Percentiles rank a stretch among this genome's conserved stretches.
These are phyloP conservation scores for Cercospora berteroae DNA, from an alignment of 2,329 filamentous ascomycete genomes.

Conservation along the genomic window DNA sequence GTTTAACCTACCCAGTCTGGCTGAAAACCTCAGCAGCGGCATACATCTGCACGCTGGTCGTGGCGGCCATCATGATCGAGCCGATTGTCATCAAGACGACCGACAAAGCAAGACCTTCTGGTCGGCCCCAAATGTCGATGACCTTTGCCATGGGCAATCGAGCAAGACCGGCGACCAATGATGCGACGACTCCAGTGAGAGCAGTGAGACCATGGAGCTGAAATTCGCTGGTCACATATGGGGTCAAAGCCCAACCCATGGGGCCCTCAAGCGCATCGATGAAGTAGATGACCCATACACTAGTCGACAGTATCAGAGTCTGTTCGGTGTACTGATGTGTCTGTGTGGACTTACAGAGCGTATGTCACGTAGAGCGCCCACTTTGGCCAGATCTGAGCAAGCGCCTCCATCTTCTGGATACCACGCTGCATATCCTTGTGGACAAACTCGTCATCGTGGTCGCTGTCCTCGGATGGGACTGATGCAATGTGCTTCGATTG, in stretches of 20 bases:
- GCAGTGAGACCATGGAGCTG: constrained; percentile 38
- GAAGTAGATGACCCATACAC: constrained; percentile 51
- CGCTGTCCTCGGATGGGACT: constrained; percentile 17
- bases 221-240: constrained; percentile 44
- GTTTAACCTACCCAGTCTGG: constrained; percentile 18
- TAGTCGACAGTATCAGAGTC: constrained; percentile 20
- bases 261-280: constrained; percentile 47
- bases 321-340: not conserved
- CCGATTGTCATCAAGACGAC: constrained; percentile 29
- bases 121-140: constrained; percentile 44
- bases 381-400: constrained; percentile 23
- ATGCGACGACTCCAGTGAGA: constrained; percentile 39
- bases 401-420: constrained; percentile 23
- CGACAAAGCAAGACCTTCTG: constrained; percentile 42
- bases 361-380: constrained; percentile 20
- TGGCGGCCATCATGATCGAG: constrained; percentile 34
- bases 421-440: constrained; percentile 23
- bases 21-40: constrained; percentile 35
- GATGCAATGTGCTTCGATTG: constrained; percentile 18
- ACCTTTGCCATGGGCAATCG: constrained; percentile 43
- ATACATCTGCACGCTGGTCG: constrained; percentile 30
- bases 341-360: constrained; percentile 7
- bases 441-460: constrained; percentile 20
- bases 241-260: constrained; percentile 29
- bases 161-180: constrained; percentile 39